Evolutionary conservation across 305 asterid genomes (phyloP).

Genomic region (Fraxinus xanthoxyloides): DNA sequence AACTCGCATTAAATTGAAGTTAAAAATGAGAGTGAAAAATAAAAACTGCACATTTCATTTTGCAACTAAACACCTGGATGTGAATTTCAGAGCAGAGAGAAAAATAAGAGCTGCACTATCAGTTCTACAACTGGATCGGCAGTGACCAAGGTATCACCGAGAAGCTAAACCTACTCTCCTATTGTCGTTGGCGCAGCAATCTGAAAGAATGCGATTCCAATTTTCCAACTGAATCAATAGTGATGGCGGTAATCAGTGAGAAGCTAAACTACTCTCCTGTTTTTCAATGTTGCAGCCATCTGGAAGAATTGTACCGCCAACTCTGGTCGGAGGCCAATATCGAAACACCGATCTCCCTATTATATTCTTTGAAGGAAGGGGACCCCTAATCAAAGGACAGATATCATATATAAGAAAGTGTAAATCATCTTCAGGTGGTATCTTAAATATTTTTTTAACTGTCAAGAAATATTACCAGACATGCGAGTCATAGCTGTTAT

Average conservation of each 20-base stretch:
- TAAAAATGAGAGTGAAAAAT: neutral
- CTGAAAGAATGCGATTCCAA: neutral
- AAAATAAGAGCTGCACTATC: neutral
- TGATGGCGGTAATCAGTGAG: constrained; percentile 32
- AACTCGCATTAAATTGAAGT: neutral
- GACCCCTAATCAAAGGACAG: constrained; percentile 55
- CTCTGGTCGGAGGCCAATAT: constrained; percentile 88
- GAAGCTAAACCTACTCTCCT: neutral
- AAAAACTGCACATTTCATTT: neutral
- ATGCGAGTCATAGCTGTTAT: constrained; percentile 95
- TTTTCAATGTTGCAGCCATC: constrained; percentile 59
- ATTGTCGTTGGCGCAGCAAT: neutral
- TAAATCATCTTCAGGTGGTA: constrained; percentile 1
- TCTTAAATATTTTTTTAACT: neutral
- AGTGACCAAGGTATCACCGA: neutral
- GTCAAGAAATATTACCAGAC: constrained; percentile 64
- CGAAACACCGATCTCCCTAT: constrained; percentile 85
- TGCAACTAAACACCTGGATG: neutral
- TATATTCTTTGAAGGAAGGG: constrained; percentile 85
- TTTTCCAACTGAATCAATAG: neutral
- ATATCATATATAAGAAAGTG: constrained; percentile 8
- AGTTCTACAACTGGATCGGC: neutral
- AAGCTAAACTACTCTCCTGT: constrained; percentile 37
- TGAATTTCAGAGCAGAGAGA: neutral
- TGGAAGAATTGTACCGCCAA: constrained; percentile 68